These are phyloP conservation scores for Leccinum cinnamomeum DNA, from an alignment of 1,284 basidiomycete genomes.

Conservation along the genomic window DNA sequence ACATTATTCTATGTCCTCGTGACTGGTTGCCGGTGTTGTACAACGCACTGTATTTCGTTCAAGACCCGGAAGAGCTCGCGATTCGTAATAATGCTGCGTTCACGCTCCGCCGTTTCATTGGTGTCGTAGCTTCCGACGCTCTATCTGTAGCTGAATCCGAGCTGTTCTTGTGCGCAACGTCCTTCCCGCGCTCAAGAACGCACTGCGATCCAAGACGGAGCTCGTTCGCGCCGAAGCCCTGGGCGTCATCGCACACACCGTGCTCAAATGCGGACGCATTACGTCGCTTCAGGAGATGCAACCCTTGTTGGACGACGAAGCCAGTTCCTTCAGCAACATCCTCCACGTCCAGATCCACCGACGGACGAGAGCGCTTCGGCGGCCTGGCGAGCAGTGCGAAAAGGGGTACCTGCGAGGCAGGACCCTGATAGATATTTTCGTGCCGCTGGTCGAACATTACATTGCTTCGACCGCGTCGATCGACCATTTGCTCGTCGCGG, in stretches of 20 bases:
- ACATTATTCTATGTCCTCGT: conserved; percentile 47
- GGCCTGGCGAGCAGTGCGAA: conserved; percentile 82
- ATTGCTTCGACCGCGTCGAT: conserved; percentile 68
- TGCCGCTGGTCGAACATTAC: conserved; percentile 87
- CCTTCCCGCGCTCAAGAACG: conserved; percentile 82
- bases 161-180: conserved; percentile 65
- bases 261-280: conserved; percentile 65
- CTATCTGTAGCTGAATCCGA: conserved; percentile 37
- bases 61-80: conserved; percentile 88
- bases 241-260: conserved; percentile 76
- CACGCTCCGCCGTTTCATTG: conserved; percentile 78
- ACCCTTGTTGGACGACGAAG: conserved; percentile 89
- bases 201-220: conserved; percentile 81
- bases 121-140: conserved; percentile 40
- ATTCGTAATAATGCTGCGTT: conserved; percentile 83
- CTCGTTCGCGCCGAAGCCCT: conserved; percentile 87
- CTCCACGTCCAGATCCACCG: conserved; percentile 94
- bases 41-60: conserved; percentile 85
- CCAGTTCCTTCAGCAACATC: conserved; percentile 96
- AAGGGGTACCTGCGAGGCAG: conserved; percentile 69
- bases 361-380: conserved; percentile 82
- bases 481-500: conserved; percentile 91
- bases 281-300: conserved; percentile 74
- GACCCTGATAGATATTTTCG: conserved; percentile 80
- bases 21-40: conserved; percentile 88